These are phyloP conservation scores for Hamamelis virginiana DNA, from an alignment of 164 flowering plant species.

Conservation along the genomic window DNA sequence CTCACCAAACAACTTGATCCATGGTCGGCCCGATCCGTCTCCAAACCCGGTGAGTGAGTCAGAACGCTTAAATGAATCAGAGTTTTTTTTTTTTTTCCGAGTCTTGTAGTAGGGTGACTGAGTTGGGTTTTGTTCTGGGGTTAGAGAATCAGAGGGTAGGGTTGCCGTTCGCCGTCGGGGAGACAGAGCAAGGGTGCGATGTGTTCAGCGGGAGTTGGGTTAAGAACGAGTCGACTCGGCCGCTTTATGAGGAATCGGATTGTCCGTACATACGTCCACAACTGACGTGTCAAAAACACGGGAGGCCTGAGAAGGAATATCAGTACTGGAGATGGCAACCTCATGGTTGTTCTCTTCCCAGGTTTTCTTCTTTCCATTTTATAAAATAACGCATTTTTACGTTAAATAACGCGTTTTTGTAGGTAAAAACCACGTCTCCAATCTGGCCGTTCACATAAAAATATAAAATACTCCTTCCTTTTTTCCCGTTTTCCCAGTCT, in stretches of 20 bases:
- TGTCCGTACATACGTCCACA: slow-evolving; percentile 98
- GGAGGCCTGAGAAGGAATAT: slow-evolving; percentile 73
- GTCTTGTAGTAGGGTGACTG: background rate
- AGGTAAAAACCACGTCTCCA: no score
- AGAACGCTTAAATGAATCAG: no score
- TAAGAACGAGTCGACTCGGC: slow-evolving; percentile 53
- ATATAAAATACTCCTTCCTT: no score
- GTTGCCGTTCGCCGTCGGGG: slow-evolving; percentile 56
- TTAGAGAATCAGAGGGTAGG: slow-evolving; percentile 42
- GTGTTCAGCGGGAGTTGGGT: slow-evolving; percentile 80
- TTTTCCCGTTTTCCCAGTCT: no score
- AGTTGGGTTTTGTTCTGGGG: background rate
- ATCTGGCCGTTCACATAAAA: no score
- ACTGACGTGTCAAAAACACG: slow-evolving; percentile 79
- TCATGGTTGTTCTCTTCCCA: slow-evolving; percentile 67
- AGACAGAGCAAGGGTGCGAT: slow-evolving; percentile 51
- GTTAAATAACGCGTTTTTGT: no score
- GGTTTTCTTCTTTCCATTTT: no score
- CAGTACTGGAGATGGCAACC: slow-evolving; percentile 93
- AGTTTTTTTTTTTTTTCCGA: background rate
- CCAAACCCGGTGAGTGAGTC: slow-evolving; percentile 36
- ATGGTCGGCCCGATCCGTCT: slow-evolving; percentile 10
- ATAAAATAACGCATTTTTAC: no score
- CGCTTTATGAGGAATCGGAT: slow-evolving; percentile 65
- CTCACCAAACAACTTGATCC: slow-evolving; percentile 25